Base-by-base conservation (phyloP, 1,139 yeast genomes). In the Zygosaccharomyces sapae region DNA sequence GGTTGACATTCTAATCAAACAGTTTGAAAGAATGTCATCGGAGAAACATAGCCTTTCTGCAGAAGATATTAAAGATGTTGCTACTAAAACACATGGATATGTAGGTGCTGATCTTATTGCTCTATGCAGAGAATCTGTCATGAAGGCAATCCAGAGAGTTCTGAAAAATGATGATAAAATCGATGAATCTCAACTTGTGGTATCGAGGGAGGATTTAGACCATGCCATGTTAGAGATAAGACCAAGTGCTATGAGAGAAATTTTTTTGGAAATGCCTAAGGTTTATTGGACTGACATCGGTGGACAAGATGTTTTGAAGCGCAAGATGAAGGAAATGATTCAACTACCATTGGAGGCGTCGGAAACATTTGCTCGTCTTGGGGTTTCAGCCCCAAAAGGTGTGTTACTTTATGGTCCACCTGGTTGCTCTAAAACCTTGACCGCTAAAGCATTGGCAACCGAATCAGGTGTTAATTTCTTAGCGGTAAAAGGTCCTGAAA, bases 221-320 rank as follows among this genome's bases (percentile, higher is more conserved):
- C 68, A 68, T 19, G 92, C 97, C 0, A 67, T 89, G 61, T 70
- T 81, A 0, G 94, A 86, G 29, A 80, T 92, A 5, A 75, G 95
- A 43, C 98, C 98, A 1, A 86, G 95, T 50, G 98, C 97, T 1
- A 92, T 94, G 98, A 77, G 96, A 50, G 98, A 94, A 62, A 87
- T 90, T 47, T 83, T 89, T 51, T 71, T 92, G 46, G 99, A 92
- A 60, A 87, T 90, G 77, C 97, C 98, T 3, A 86, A 88, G 61
- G 95, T 90, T 0, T 76, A 79, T 54, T 92, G 98, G 98, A 71
- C 80, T 10, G 98, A 94, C 67, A 90, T 92, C 56, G 98, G 98
- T 16, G 99, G 99, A 0, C 97, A 92, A 65, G 82, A 83, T 18
- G 83, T 79, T 16, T 74, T 92, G 49, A 92, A 92, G 61, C 75